Conservation (phyloP, 768 basidiomycete genomes). For the Xerocomellus dryophilus region DNA sequence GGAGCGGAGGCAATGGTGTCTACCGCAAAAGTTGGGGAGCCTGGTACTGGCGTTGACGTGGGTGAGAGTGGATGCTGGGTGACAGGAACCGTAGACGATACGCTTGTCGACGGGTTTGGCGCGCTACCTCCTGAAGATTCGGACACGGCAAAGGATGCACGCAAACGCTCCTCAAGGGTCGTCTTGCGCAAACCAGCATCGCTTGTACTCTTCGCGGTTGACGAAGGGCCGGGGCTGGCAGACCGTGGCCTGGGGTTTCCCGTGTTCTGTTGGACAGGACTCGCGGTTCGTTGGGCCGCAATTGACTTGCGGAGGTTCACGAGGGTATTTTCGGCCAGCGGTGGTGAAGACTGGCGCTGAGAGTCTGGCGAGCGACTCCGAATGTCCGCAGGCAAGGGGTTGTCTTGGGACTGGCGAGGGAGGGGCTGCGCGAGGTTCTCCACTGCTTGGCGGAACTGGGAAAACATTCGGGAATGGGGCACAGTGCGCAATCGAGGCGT, state of each 20-base stretch:
- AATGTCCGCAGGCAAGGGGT: conserved; percentile 23
- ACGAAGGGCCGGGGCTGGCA: conserved; percentile 25
- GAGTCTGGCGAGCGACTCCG: conserved; percentile 40
- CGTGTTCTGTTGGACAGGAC: conserved; percentile 31
- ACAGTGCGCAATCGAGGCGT: not conserved
- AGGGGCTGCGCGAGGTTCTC: conserved; percentile 58
- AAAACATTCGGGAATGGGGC: conserved; percentile 55
- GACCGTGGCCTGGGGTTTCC: conserved; percentile 20
- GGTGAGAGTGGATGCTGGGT: conserved; percentile 41
- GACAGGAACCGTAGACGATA: conserved; percentile 37
- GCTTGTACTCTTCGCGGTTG: conserved; percentile 8
- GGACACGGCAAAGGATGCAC: conserved; percentile 56
- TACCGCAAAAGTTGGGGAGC: conserved; percentile 30
- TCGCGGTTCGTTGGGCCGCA: conserved; percentile 47
- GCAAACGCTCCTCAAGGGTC: conserved; percentile 74
- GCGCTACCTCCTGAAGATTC: conserved; percentile 50
- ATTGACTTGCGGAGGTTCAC: conserved; percentile 64
- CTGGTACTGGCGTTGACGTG: conserved; percentile 43
- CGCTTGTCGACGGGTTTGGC: conserved; percentile 38
- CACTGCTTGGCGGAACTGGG: conserved; percentile 68
- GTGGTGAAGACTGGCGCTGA: conserved; percentile 41
- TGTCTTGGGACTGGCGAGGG: conserved; percentile 39
- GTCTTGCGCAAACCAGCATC: conserved; percentile 43
- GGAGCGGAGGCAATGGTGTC: not conserved
- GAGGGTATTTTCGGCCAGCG: conserved; percentile 60